Evolutionary conservation across 2,329 filamentous ascomycete species (phyloP).

Genomic region (Tolypocladium album): DNA sequence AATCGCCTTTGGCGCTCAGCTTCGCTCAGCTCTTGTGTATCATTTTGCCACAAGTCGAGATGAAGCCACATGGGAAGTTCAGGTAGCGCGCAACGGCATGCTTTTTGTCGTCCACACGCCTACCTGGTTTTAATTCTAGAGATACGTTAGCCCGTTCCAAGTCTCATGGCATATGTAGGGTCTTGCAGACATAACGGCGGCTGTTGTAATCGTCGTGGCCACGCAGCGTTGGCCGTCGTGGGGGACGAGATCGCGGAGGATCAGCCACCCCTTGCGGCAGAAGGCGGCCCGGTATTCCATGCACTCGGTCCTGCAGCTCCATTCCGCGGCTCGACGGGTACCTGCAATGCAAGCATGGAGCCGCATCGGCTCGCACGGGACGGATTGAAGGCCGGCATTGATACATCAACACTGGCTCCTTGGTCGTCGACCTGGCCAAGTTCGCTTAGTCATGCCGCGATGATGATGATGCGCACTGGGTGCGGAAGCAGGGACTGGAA

Average conservation of each 20-base stretch:
- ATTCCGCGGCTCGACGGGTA: background rate
- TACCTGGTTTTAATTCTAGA: background rate
- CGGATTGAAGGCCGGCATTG: background rate
- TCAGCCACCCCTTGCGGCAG: background rate
- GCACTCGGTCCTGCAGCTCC: background rate
- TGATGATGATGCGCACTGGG: background rate
- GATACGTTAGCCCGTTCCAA: background rate
- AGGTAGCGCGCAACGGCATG: background rate
- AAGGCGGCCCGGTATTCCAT: background rate
- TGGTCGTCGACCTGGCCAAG: background rate
- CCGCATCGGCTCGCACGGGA: background rate
- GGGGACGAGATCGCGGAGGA: no score
- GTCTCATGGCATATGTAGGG: background rate
- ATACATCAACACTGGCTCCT: background rate
- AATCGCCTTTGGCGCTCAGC: background rate
- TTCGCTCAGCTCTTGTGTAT: background rate
- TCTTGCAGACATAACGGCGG: background rate
- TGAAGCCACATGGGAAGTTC: background rate
- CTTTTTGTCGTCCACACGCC: background rate
- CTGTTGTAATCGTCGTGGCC: background rate
- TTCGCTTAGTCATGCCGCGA: background rate
- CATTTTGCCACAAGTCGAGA: background rate
- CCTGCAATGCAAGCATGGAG: background rate
- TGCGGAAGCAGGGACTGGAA: background rate
- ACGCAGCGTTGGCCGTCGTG: no score